These are phyloP conservation scores for Venturia effusa DNA, from an alignment of 2,329 filamentous ascomycete genomes.

Conservation along the genomic window DNA sequence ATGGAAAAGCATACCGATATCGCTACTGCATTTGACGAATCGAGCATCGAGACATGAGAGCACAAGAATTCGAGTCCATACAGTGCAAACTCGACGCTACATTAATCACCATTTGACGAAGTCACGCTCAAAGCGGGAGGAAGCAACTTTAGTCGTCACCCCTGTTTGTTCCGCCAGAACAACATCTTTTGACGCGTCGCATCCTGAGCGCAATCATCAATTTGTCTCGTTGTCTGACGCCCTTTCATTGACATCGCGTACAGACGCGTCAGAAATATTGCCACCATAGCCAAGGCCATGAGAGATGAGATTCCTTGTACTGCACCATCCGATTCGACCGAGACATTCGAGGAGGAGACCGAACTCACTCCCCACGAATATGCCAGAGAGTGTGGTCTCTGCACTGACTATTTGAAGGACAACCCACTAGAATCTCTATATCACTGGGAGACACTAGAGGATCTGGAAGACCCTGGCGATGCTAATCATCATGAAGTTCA, in stretches of 20 bases:
- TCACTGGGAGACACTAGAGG: not conserved
- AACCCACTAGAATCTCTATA: not conserved
- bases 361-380: not conserved
- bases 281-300: not conserved
- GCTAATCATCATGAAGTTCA: not conserved
- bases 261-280: not conserved
- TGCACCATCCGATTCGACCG: not conserved
- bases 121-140: not conserved
- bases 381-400: slow-evolving; percentile 1
- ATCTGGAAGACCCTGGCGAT: not conserved
- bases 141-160: not conserved
- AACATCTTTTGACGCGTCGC: not conserved
- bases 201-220: not conserved
- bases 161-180: not conserved
- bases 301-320: not conserved
- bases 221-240: not conserved
- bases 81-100: not conserved
- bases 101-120: not conserved
- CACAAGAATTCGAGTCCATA: not conserved
- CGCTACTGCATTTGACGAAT: not conserved
- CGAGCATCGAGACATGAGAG: not conserved
- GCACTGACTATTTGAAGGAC: not conserved
- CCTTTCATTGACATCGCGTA: not conserved
- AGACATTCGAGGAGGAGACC: not conserved
- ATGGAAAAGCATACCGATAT: not conserved